Evolutionary conservation across 2,329 filamentous ascomycete species (phyloP).

Genomic region (Cytospora paraplurivora): DNA sequence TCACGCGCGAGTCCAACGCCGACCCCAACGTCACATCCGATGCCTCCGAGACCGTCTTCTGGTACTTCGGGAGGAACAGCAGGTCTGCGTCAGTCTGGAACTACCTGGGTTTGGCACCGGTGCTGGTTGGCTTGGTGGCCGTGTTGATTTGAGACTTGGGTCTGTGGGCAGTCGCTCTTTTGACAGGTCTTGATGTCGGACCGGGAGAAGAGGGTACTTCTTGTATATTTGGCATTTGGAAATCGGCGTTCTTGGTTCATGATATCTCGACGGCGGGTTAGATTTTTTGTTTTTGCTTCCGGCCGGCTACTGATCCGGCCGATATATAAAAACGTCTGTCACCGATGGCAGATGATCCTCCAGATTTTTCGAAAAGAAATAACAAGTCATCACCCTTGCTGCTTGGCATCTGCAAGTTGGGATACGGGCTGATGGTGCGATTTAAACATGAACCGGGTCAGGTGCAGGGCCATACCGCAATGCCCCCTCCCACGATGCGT

Average conservation of each 20-base stretch:
- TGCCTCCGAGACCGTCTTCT: conserved; percentile 32
- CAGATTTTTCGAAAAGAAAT: neutral
- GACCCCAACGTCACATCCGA: conserved; percentile 39
- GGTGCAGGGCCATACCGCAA: too few relatives aligned
- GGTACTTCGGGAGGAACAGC: conserved; percentile 34
- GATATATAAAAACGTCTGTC: neutral
- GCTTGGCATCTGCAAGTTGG: too few relatives aligned
- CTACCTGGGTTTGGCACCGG: conserved; percentile 45
- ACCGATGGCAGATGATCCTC: neutral
- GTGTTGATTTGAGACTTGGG: conserved; percentile 27
- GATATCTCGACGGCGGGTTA: conserved; percentile 22
- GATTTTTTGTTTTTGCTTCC: neutral
- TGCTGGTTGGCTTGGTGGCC: conserved; percentile 44
- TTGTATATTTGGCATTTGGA: neutral
- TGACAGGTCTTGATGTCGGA: neutral
- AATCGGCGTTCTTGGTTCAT: conserved; percentile 8
- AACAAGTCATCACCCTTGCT: too few relatives aligned
- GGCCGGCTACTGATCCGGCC: neutral
- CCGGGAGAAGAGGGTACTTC: neutral
- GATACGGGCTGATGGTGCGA: too few relatives aligned
- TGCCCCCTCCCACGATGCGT: too few relatives aligned
- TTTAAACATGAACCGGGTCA: too few relatives aligned
- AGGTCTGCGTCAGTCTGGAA: conserved; percentile 34
- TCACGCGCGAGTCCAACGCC: conserved; percentile 47
- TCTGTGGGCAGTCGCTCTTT: neutral